Evolutionary conservation across 192 early-diverging fungal genomes (phyloP).

Genomic region (Podila horticola): DNA sequence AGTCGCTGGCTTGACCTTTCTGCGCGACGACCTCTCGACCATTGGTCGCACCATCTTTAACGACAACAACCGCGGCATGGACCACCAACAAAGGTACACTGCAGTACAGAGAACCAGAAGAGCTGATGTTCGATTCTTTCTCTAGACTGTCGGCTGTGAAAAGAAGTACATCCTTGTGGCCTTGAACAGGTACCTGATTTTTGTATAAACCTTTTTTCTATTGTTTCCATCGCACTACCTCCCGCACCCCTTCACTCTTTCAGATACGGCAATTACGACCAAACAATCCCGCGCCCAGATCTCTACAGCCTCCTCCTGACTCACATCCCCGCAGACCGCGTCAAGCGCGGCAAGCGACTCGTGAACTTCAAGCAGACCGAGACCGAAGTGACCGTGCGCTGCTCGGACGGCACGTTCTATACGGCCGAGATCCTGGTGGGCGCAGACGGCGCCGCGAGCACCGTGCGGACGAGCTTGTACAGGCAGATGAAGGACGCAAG

Average conservation of each 20-base stretch:
- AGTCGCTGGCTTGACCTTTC: conserved; percentile 11
- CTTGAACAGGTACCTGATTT: not conserved
- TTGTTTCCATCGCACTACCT: not conserved
- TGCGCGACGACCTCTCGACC: conserved; percentile 10
- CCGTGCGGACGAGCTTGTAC: conserved; percentile 22
- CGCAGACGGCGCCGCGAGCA: conserved; percentile 23
- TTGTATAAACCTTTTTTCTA: not conserved
- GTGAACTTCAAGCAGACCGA: conserved; percentile 16
- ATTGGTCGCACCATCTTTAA: not conserved
- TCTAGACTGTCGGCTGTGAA: too few species aligned
- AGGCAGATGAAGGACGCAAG: conserved; percentile 15
- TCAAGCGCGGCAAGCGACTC: conserved; percentile 19
- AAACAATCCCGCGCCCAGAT: conserved; percentile 14
- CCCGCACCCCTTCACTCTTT: not conserved
- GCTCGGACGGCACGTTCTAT: conserved; percentile 16
- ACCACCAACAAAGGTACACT: conserved; percentile 14
- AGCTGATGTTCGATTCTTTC: too few species aligned
- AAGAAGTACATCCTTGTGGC: too few species aligned
- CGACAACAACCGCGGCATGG: conserved; percentile 5
- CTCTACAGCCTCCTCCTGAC: conserved; percentile 26
- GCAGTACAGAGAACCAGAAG: too few species aligned
- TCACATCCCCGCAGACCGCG: conserved; percentile 18
- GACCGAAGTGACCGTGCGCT: conserved; percentile 10
- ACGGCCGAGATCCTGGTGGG: conserved; percentile 19
- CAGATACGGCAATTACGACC: conserved; percentile 27